A percentile compares a stretch with the other conserved stretches of the same genome.
Conservation (phyloP, 257 asterid genomes). For the Solanum clarkiae region DNA sequence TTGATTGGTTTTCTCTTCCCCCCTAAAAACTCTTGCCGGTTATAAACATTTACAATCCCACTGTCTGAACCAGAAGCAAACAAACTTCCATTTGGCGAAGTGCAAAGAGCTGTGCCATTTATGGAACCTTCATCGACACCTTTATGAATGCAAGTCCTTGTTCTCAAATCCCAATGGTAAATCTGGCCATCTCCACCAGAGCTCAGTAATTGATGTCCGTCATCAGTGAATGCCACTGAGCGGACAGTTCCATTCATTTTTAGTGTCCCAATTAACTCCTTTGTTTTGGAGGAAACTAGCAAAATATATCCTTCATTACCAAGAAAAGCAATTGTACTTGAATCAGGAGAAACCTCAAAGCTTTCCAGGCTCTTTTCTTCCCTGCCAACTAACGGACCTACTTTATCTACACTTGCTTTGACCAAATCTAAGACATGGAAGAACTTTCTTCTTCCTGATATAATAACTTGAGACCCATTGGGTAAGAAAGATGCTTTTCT, state of each 20-base stretch:
- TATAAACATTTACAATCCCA: constrained; percentile 76
- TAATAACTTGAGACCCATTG: constrained; percentile 75
- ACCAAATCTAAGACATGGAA: constrained; percentile 74
- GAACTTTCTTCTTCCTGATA: constrained; percentile 80
- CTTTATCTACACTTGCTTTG: constrained; percentile 54
- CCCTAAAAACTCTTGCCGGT: constrained; percentile 52
- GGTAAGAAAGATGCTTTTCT: constrained; percentile 77
- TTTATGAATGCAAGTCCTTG: constrained; percentile 65
- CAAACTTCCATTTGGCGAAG: constrained; percentile 50
- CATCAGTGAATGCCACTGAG: constrained; percentile 59
- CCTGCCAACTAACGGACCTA: constrained; percentile 76
- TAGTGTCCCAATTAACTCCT: constrained; percentile 73
- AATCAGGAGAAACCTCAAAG: constrained; percentile 95
- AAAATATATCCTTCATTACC: constrained; percentile 86
- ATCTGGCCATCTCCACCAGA: constrained; percentile 88
- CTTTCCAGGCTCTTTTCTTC: constrained; percentile 92
- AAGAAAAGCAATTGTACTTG: constrained; percentile 64
- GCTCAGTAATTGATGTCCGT: constrained; percentile 53
- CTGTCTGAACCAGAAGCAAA: constrained; percentile 95
- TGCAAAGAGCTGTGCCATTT: constrained; percentile 58
- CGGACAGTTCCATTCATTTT: constrained; percentile 92
- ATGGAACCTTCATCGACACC: constrained; percentile 92
- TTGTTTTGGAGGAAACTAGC: constrained; percentile 68
- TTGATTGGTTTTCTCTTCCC: constrained; percentile 81
- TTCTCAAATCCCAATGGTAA: constrained; percentile 83